Conservation (phyloP, 2,329 filamentous ascomycete genomes). For the Trichophyton benhamiae region DNA sequence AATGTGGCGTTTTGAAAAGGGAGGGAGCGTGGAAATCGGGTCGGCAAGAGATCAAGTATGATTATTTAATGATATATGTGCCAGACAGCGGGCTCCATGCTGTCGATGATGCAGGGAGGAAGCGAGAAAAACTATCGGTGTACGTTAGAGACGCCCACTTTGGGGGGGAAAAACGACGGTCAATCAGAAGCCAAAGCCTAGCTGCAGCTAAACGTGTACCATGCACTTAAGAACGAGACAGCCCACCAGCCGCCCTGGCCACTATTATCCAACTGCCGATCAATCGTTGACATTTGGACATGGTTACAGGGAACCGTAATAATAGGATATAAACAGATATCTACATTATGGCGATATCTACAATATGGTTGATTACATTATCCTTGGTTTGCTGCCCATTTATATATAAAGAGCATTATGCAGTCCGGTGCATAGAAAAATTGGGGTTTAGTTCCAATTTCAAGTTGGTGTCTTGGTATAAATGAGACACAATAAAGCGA, state of each 20-base stretch:
- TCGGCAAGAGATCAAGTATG: background rate
- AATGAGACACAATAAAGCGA: slow-evolving; percentile 1
- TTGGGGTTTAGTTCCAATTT: background rate
- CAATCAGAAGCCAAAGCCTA: background rate
- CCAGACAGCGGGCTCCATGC: slow-evolving; percentile 1
- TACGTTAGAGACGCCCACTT: slow-evolving; percentile 5
- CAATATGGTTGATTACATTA: too few relatives aligned
- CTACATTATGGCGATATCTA: too few relatives aligned
- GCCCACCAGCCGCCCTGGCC: background rate
- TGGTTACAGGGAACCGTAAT: background rate
- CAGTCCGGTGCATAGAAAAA: background rate
- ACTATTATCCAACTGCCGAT: background rate
- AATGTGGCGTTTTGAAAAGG: slow-evolving; percentile 2
- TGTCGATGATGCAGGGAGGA: slow-evolving; percentile 6
- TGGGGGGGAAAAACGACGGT: background rate
- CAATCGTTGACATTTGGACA: background rate
- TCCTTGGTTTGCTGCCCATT: background rate
- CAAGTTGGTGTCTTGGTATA: background rate
- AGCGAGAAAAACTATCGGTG: slow-evolving; percentile 7
- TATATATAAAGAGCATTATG: background rate
- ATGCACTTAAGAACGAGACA: background rate
- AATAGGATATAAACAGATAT: too few relatives aligned
- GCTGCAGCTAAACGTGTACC: slow-evolving; percentile 4
- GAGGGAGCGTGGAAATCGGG: background rate
- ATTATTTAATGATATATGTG: background rate